phyloP scores from a whole-genome alignment of 331 rosid species.

The Rosa hybrid region DNA sequence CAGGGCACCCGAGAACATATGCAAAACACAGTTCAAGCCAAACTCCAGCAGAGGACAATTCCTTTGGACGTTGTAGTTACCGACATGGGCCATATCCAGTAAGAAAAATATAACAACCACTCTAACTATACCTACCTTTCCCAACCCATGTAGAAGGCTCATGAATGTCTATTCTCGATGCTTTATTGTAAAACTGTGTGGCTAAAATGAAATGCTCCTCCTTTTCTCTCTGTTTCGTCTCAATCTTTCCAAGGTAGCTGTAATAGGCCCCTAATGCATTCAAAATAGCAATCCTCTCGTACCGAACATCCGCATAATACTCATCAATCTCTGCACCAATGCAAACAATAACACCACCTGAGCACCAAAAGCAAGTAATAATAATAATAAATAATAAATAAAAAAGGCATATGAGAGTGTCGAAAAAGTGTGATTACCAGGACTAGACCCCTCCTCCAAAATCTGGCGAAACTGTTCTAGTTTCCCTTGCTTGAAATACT shows the following conservation, averaged over 20 bases:
- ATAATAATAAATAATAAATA: too few relatives aligned
- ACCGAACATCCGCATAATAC: slow-evolving; percentile 93
- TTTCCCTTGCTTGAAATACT: slow-evolving; percentile 95
- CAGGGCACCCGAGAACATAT: neutral
- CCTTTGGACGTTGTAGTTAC: neutral
- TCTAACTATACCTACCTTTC: slow-evolving; percentile 54
- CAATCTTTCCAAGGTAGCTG: slow-evolving; percentile 96
- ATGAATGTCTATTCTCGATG: slow-evolving; percentile 94
- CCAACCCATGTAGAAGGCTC: slow-evolving; percentile 99
- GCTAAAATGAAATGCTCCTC: slow-evolving; percentile 97
- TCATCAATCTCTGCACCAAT: slow-evolving; percentile 88
- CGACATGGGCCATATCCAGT: slow-evolving; percentile 3
- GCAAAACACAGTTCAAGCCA: slow-evolving; percentile 12
- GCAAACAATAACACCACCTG: slow-evolving; percentile 6
- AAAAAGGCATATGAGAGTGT: neutral
- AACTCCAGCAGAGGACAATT: neutral
- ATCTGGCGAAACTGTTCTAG: slow-evolving; percentile 90
- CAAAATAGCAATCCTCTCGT: slow-evolving; percentile 96
- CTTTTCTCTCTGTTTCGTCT: slow-evolving; percentile 96
- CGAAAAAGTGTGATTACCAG: slow-evolving; percentile 55
- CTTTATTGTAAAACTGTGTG: slow-evolving; percentile 95
- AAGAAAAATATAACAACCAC: neutral
- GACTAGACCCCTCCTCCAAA: slow-evolving; percentile 95
- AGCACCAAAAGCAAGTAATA: neutral
- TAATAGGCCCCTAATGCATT: slow-evolving; percentile 97